These are phyloP conservation scores for Hericium coralloides DNA, from an alignment of 768 basidiomycete species.

Conservation along the genomic window DNA sequence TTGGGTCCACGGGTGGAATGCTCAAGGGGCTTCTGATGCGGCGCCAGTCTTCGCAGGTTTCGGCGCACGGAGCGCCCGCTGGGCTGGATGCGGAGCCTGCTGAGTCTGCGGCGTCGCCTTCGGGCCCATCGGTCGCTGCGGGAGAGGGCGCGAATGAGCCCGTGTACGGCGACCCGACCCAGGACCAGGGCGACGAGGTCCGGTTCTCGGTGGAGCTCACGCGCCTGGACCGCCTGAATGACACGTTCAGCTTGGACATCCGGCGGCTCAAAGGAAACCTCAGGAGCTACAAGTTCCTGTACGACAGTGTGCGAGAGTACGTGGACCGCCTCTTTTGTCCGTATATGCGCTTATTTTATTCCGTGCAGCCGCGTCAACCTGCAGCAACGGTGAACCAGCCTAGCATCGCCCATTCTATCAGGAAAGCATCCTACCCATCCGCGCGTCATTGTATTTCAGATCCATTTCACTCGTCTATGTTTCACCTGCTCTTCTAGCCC, in stretches of 20 bases:
- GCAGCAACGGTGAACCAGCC: too few species aligned
- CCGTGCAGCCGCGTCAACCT: too few species aligned
- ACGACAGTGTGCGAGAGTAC: slow-evolving; percentile 80
- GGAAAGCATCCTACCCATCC: too few species aligned
- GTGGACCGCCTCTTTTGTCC: slow-evolving; percentile 22
- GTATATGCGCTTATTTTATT: background rate
- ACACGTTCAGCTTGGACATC: slow-evolving; percentile 88
- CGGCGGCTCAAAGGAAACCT: slow-evolving; percentile 87
- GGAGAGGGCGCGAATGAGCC: slow-evolving; percentile 29
- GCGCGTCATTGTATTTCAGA: too few species aligned
- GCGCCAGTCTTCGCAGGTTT: slow-evolving; percentile 81
- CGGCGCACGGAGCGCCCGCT: slow-evolving; percentile 23
- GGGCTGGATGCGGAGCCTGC: slow-evolving; percentile 18
- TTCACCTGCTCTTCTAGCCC: too few species aligned
- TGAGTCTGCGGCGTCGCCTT: slow-evolving; percentile 11
- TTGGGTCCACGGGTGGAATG: slow-evolving; percentile 63
- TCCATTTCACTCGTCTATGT: too few species aligned
- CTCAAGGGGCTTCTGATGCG: slow-evolving; percentile 85
- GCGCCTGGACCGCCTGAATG: slow-evolving; percentile 78
- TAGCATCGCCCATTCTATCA: too few species aligned
- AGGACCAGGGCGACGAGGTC: slow-evolving; percentile 93
- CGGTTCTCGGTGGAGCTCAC: slow-evolving; percentile 94
- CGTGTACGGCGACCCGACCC: slow-evolving; percentile 68
- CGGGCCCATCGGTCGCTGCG: slow-evolving; percentile 7
- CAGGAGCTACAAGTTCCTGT: slow-evolving; percentile 88